Base-by-base conservation (phyloP, 495 filamentous ascomycete genomes). In the Annulohypoxylon nitens region DNA sequence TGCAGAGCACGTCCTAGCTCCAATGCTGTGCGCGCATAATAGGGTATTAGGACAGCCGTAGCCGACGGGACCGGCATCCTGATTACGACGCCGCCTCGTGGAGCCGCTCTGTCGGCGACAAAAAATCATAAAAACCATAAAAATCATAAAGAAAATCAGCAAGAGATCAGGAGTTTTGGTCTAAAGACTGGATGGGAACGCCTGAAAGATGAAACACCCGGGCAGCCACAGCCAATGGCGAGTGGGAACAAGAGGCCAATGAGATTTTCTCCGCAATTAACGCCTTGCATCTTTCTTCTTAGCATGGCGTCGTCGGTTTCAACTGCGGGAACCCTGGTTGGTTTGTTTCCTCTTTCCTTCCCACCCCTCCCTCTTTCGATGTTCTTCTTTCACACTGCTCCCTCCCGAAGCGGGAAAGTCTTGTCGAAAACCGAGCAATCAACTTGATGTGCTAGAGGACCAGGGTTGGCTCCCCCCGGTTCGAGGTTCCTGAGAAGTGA, bases 251-350 rank as follows among this genome's bases (percentile, higher is more conserved):
- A 53, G 23, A 18, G 51, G 23, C 69, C 73, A 73, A 75, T 75
- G 61, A 61, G 14, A 41, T 37, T 61, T 65, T 67, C 62, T 64
- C 61, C 69, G 55, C 65, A 39, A 62, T 64, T 48, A 63, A 73
- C 67, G 70, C 69, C 64, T 63, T 70, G 69, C 73, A 57, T 51
- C 8, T 4, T 16, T 20, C 30, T 30, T 30, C 30, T 51, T 23
- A 26, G 43, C 43, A 51, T 72, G 74, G 74, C 62, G 41, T 74
- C 66, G 71, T 71, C 70, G 23, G 74, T 76, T 76, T 76, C 74
- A 76, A 70, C 65, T 73, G 68, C 57, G 36, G 25, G 51, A 62
- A 61, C 47, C 70, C 75, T 76, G 64, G 70, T 64, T 70, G 23
- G 76, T 61, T 71, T 65, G 60, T 69, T 68, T 75, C 67, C 55